Percentiles rank a stretch among this genome's conserved stretches.
Conservation (phyloP, 73 alveolate species). For the Tetrahymena borealis region DNA sequence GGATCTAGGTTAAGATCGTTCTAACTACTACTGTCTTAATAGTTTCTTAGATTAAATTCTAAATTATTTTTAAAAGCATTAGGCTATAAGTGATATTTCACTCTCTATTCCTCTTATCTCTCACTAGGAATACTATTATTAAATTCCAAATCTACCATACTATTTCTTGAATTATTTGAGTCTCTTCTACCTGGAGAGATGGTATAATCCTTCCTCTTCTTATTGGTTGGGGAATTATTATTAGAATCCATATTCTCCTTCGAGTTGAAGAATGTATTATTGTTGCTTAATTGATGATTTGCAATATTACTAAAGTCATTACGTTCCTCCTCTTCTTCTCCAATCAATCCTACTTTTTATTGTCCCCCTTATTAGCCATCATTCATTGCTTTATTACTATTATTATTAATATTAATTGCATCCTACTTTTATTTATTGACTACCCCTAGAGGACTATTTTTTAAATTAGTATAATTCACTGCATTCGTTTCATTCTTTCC, state of each 20-base stretch:
- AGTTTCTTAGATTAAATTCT: not conserved
- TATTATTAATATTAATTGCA: not conserved
- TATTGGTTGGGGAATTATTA: not conserved
- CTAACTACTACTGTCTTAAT: not conserved
- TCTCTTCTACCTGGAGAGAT: not conserved
- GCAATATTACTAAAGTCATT: not conserved
- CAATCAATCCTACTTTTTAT: not conserved
- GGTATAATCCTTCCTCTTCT: too few relatives aligned
- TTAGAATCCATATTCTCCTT: not conserved
- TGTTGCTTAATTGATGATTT: too few relatives aligned
- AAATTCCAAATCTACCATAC: not conserved
- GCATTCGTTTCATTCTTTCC: not conserved
- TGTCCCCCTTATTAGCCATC: not conserved
- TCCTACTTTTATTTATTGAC: not conserved
- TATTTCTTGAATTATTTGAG: not conserved
- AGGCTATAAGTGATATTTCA: not conserved
- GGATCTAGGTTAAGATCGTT: not conserved
- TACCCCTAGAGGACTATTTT: not conserved
- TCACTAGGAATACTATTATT: not conserved
- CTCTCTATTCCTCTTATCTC: not conserved
- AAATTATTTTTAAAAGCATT: not conserved
- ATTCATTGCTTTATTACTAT: not conserved
- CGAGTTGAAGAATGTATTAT: not conserved
- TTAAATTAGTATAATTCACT: not conserved
- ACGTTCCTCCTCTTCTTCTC: not conserved